phyloP scores from a whole-genome alignment of 495 filamentous ascomycete genomes.

The Darksidea phi region DNA sequence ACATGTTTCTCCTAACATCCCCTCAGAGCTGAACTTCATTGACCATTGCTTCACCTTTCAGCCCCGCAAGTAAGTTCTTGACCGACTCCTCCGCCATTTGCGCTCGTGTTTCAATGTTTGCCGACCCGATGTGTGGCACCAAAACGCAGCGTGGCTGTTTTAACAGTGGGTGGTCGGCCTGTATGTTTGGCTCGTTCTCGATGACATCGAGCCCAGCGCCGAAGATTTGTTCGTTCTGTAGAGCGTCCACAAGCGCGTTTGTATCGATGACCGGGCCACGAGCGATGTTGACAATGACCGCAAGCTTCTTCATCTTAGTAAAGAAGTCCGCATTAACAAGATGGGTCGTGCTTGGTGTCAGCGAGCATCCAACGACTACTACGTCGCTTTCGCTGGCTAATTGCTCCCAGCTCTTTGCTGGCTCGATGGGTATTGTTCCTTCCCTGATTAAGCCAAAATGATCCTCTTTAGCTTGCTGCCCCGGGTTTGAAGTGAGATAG shows the following conservation, averaged over 20 bases:
- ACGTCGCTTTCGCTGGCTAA: conserved; percentile 26
- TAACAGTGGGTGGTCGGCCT: conserved; percentile 23
- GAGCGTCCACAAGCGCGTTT: conserved; percentile 18
- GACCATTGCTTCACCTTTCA: conserved; percentile 28
- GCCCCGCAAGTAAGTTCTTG: conserved; percentile 25
- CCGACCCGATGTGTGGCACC: conserved; percentile 27
- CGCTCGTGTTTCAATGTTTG: conserved; percentile 20
- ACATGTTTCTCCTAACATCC: too few species aligned
- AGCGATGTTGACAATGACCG: conserved; percentile 28
- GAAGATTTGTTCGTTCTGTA: conserved; percentile 24
- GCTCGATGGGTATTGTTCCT: conserved; percentile 8
- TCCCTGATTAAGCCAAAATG: conserved; percentile 13
- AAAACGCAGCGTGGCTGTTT: conserved; percentile 28
- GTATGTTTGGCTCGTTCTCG: conserved; percentile 31
- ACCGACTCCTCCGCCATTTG: conserved; percentile 30
- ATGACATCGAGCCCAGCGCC: conserved; percentile 31
- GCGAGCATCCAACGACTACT: conserved; percentile 21
- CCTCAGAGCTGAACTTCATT: conserved; percentile 20
- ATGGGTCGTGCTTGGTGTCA: conserved; percentile 27
- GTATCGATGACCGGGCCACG: conserved; percentile 30
- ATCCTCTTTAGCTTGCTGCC: conserved; percentile 18
- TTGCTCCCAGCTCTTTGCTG: conserved; percentile 17
- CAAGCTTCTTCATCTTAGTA: conserved; percentile 26
- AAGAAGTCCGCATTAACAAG: conserved; percentile 24
- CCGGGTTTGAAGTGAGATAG: conserved; percentile 21